phyloP scores from a whole-genome alignment of 331 rosid species.

The Dryas integrifolia region DNA sequence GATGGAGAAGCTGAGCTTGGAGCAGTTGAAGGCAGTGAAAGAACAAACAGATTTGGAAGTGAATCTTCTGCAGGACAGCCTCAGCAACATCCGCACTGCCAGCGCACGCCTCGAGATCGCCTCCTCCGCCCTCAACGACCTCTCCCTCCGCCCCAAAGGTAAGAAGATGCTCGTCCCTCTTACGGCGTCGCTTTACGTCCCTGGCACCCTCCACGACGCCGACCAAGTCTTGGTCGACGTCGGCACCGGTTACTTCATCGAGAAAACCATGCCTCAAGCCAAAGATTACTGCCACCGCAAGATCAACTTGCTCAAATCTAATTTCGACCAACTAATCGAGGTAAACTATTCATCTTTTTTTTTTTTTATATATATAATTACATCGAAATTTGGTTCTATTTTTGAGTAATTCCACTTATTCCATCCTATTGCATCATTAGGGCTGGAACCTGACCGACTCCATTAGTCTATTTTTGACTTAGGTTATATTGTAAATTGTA shows the following conservation, averaged over 20 bases:
- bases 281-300: slow-evolving; percentile 87
- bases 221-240: slow-evolving; percentile 76
- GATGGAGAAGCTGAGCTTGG: slow-evolving; percentile 81
- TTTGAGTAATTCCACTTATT: neutral
- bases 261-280: slow-evolving; percentile 88
- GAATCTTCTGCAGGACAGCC: slow-evolving; percentile 83
- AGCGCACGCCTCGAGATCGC: slow-evolving; percentile 84
- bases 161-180: slow-evolving; percentile 85
- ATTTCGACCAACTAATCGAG: slow-evolving; percentile 90
- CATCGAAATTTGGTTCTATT: too few species aligned
- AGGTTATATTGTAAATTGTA: too few species aligned
- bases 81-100: slow-evolving; percentile 85
- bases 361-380: neutral
- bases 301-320: slow-evolving; percentile 79
- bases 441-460: too few species aligned
- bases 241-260: slow-evolving; percentile 96
- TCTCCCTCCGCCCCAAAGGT: slow-evolving; percentile 73
- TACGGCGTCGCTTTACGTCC: slow-evolving; percentile 89
- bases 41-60: slow-evolving; percentile 84
- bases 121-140: slow-evolving; percentile 73
- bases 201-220: slow-evolving; percentile 73
- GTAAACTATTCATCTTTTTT: slow-evolving; percentile 23
- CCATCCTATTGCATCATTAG: too few species aligned
- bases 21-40: slow-evolving; percentile 74
- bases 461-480: too few species aligned